Conservation (phyloP, 129 eudicot genomes). For the Logfia minima region DNA sequence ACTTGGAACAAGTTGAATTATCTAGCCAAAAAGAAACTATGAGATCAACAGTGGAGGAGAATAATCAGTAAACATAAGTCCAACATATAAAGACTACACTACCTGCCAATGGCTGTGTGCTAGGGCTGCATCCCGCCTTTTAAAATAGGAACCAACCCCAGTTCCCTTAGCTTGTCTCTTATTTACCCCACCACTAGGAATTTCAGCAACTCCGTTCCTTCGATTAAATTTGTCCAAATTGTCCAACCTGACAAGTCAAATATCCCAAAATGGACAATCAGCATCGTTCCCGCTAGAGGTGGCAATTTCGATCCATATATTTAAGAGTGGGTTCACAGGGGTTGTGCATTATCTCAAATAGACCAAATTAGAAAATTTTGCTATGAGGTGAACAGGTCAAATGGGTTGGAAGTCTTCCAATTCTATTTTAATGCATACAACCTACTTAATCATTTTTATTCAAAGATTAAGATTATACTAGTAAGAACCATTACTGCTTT, state of each 20-base stretch:
- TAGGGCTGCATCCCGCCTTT: slow-evolving; percentile 69
- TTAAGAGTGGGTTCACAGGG: neutral
- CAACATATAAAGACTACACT: slow-evolving; percentile 25
- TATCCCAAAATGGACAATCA: slow-evolving; percentile 19
- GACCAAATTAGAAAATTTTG: neutral
- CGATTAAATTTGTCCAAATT: slow-evolving; percentile 35
- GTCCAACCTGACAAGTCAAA: slow-evolving; percentile 52
- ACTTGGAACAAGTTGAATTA: slow-evolving; percentile 83
- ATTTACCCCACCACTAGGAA: slow-evolving; percentile 35
- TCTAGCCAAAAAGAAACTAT: slow-evolving; percentile 40
- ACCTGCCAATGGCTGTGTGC: slow-evolving; percentile 94
- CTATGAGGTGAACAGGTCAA: neutral
- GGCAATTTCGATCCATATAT: neutral
- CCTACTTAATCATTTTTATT: neutral
- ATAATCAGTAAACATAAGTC: neutral
- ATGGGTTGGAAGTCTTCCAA: neutral
- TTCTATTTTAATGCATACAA: neutral
- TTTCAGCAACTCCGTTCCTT: slow-evolving; percentile 37
- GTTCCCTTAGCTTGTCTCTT: slow-evolving; percentile 49
- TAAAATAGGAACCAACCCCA: slow-evolving; percentile 80
- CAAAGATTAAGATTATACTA: neutral
- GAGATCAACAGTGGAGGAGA: neutral
- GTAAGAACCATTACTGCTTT: neutral
- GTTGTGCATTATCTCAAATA: neutral
- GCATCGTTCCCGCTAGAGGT: neutral